Base-by-base conservation (phyloP, 2,329 filamentous ascomycete genomes). In the Metarhizium guizhouense region DNA sequence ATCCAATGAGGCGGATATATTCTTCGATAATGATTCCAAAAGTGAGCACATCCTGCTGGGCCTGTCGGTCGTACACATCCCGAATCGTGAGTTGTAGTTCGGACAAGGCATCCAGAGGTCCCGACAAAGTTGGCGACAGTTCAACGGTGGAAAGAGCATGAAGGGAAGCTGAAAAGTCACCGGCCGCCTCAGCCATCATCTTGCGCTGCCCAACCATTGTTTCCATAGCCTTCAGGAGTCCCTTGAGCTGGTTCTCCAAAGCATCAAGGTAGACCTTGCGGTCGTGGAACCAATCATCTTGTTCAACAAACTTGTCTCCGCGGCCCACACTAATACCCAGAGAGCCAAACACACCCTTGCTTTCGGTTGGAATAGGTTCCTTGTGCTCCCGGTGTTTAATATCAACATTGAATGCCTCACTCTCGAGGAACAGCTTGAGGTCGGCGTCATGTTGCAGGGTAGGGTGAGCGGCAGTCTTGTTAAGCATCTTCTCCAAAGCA, bases 251-350 rank as follows among this genome's bases (percentile, higher is more conserved):
- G 63, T 84, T 91, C 67, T 97, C 92, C 42, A 97, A 80, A 4
- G 92, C 92, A 69, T 99, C 94, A 11, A 99, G 82, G 67, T 99
- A 99, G 55, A 97, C 83, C 65, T 87, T 90, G 59, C 94, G 90
- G 63, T 99, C 94, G 64, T 99, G 93, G 74, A 99, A 99, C 94
- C 93, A 99, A 74, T 99, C 94, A 69, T 99, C 94, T 68, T 97
- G 94, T 72, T 99, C 94, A 43, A 99, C 85, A 73, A 99, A 99
- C 71, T 99, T 99, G 64, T 81, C 85, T 54, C 84, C 80, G 57
- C 85, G 81, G 34, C 92, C 88, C 30, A 93, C 84, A 59, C 80
- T 88, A 59, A 94, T 81, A 25, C 90, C 90, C 54, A 96, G 80
- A 16, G 86, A 89, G 64, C 91, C 90, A 64, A 97, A 83, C 76